Conservation (phyloP, 2,329 filamentous ascomycete genomes). For the Stylonectria norvegica region DNA sequence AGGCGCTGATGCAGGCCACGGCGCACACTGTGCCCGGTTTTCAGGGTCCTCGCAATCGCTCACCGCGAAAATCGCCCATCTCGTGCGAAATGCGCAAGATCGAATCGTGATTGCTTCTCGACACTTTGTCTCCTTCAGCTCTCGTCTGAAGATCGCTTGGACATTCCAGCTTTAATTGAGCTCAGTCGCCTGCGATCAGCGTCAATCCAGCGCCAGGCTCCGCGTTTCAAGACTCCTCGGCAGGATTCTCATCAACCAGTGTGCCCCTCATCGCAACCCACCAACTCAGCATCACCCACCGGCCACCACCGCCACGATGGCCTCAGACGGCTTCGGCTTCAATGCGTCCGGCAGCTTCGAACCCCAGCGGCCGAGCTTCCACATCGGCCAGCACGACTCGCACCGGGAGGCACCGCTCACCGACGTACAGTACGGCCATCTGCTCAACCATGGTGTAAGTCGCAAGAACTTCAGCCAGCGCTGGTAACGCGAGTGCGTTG, state of each 20-base stretch:
- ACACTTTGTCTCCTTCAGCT: not conserved
- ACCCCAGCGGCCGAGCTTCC: conserved; percentile 49
- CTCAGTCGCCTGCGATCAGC: no score
- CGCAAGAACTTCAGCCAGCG: conserved; percentile 9
- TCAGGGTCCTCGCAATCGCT: conserved; percentile 16
- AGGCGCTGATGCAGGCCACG: no score
- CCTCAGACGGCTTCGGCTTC: conserved; percentile 19
- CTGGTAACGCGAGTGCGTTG: not conserved
- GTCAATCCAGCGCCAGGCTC: no score
- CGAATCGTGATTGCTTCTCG: not conserved
- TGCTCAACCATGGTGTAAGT: conserved; percentile 67
- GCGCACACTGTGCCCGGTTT: conserved; percentile 18
- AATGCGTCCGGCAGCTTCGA: conserved; percentile 26
- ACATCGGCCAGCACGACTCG: conserved; percentile 72
- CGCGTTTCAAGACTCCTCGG: no score
- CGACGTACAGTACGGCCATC: conserved; percentile 61
- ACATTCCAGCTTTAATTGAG: no score
- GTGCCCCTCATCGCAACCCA: no score
- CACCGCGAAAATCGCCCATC: conserved; percentile 2
- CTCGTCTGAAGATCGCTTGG: no score
- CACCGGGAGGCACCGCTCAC: conserved; percentile 57
- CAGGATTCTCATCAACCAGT: no score
- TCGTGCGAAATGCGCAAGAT: conserved; percentile 1
- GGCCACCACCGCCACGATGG: conserved; percentile 19
- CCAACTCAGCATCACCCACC: conserved; percentile 2